phyloP scores from a whole-genome alignment of 176 grass and related monocot species.

The Eremochloa ophiuroides region DNA sequence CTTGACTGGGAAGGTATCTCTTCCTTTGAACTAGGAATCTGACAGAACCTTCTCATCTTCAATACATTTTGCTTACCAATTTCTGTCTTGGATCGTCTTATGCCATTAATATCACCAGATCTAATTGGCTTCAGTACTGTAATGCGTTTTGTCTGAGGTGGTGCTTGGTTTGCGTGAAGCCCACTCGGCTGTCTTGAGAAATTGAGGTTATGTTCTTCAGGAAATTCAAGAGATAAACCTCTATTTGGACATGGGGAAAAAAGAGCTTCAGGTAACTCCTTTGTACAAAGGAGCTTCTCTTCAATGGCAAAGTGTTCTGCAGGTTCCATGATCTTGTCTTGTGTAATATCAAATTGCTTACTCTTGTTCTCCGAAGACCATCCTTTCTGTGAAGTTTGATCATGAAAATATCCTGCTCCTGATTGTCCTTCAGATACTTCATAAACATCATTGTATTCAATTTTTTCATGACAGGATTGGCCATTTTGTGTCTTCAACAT shows the following conservation, averaged over 20 bases:
- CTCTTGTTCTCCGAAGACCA: constrained; percentile 31
- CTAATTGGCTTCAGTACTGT: constrained; percentile 74
- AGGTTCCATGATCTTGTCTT: constrained; percentile 48
- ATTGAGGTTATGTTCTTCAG: constrained; percentile 57
- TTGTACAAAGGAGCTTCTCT: constrained; percentile 45
- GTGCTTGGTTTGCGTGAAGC: constrained; percentile 24
- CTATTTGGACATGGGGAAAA: constrained; percentile 62
- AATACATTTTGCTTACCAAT: constrained; percentile 30
- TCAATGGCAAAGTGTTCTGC: constrained; percentile 29
- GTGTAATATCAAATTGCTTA: constrained; percentile 35
- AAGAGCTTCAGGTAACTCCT: constrained; percentile 57
- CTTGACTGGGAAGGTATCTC: constrained; percentile 53
- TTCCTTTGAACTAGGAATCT: constrained; percentile 29
- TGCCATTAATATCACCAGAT: constrained; percentile 24
- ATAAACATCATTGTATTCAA: constrained; percentile 52
- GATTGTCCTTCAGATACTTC: constrained; percentile 52
- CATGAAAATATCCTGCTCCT: constrained; percentile 19
- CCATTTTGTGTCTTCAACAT: constrained; percentile 29
- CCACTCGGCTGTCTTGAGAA: constrained; percentile 31
- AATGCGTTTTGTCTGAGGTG: constrained; percentile 55
- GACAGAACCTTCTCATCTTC: constrained; percentile 22
- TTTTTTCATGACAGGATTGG: constrained; percentile 23
- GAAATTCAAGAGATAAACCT: constrained; percentile 65
- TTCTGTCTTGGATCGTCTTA: constrained; percentile 15
- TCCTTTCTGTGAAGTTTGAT: constrained; percentile 28